Percentiles rank a stretch among this genome's conserved stretches.
Conservation (phyloP, 2,329 filamentous ascomycete species). For the Botrytis fabae region DNA sequence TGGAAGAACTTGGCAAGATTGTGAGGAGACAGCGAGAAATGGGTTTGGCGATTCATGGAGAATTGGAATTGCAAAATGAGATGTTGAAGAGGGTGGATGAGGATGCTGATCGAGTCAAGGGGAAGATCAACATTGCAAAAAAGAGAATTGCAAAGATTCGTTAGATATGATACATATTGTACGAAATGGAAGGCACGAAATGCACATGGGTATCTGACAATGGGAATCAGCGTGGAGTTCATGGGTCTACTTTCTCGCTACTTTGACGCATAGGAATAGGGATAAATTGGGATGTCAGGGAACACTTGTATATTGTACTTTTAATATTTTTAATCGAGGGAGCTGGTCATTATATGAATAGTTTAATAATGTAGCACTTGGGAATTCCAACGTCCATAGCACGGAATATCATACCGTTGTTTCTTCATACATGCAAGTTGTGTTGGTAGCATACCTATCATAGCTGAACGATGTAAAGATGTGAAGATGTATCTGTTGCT, state of each 20-base stretch:
- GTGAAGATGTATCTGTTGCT: neutral
- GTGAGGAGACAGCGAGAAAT: slow-evolving; percentile 75
- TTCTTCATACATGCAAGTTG: neutral
- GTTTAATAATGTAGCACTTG: neutral
- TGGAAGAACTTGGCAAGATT: slow-evolving; percentile 67
- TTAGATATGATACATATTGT: slow-evolving; percentile 3
- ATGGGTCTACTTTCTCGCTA: slow-evolving; percentile 10
- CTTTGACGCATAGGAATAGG: neutral
- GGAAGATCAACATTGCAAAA: slow-evolving; percentile 74
- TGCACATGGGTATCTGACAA: neutral
- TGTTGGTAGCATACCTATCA: neutral
- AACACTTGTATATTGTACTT: slow-evolving; percentile 12
- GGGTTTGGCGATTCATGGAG: slow-evolving; percentile 72
- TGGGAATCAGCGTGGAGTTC: slow-evolving; percentile 2
- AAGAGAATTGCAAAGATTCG: slow-evolving; percentile 65
- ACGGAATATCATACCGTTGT: neutral
- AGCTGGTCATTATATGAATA: neutral
- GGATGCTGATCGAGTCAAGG: slow-evolving; percentile 64
- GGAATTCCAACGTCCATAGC: neutral
- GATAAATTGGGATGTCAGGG: neutral
- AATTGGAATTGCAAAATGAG: slow-evolving; percentile 69
- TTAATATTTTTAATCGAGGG: neutral
- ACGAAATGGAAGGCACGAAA: neutral
- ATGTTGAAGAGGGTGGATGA: slow-evolving; percentile 67
- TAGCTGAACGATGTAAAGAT: too few species aligned